These are phyloP conservation scores for Zymoseptoria brevis DNA, from an alignment of 2,329 filamentous ascomycete species.

Conservation along the genomic window DNA sequence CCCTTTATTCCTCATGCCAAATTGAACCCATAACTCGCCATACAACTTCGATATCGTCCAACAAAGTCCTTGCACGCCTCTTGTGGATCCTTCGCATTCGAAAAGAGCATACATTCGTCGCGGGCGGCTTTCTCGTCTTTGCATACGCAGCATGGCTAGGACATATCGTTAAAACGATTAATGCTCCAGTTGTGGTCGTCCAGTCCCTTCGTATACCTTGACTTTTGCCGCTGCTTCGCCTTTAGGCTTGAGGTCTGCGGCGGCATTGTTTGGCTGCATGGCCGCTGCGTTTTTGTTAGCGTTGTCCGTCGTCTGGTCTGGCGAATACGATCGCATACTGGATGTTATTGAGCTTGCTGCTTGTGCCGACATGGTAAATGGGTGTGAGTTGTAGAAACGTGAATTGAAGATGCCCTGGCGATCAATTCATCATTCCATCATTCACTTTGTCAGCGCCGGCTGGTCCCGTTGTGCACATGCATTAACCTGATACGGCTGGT, in stretches of 20 bases:
- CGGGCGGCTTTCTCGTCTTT: constrained; percentile 86
- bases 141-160: constrained; percentile 92
- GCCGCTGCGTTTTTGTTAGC: constrained; percentile 1
- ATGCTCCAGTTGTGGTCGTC: neutral
- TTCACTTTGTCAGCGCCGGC: neutral
- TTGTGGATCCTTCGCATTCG: constrained; percentile 70
- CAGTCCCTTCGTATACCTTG: constrained; percentile 30
- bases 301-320: neutral
- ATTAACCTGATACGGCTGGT: neutral
- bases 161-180: neutral
- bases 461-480: neutral
- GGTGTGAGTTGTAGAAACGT: neutral
- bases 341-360: constrained; percentile 6
- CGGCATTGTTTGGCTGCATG: constrained; percentile 36
- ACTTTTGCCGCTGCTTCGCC: constrained; percentile 35
- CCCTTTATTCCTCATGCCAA: constrained; percentile 21
- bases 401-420: neutral
- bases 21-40: constrained; percentile 88
- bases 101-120: constrained; percentile 99
- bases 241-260: constrained; percentile 37
- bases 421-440: constrained; percentile 2
- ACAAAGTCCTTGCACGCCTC: constrained; percentile 77
- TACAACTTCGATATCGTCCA: constrained; percentile 80
- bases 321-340: constrained; percentile 6
- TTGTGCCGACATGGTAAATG: constrained; percentile 13